phyloP scores from a whole-genome alignment of 2,329 filamentous ascomycete species.

The Raffaelea ambrosiae region DNA sequence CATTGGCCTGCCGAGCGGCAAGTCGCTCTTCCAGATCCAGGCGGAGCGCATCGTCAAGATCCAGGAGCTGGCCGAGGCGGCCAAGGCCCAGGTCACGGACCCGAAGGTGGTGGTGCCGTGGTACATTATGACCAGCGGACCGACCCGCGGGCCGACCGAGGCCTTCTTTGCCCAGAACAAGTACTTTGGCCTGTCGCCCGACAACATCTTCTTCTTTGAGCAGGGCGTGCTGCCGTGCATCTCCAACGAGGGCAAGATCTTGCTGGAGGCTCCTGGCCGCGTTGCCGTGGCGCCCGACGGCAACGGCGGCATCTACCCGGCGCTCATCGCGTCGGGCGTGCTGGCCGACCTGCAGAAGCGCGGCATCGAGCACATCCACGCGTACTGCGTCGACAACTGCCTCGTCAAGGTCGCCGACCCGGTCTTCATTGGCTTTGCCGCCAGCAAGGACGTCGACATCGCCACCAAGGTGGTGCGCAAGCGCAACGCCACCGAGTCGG shows the following conservation, averaged over 20 bases:
- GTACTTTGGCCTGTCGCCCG: constrained; percentile 81
- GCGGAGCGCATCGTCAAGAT: constrained; percentile 86
- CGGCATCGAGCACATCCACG: constrained; percentile 89
- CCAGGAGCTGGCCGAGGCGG: constrained; percentile 68
- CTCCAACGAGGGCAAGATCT: constrained; percentile 94
- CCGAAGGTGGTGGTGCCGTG: constrained; percentile 66
- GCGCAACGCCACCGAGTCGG: constrained; percentile 90
- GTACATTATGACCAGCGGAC: constrained; percentile 99
- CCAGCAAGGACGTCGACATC: constrained; percentile 82
- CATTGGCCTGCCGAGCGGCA: constrained; percentile 85
- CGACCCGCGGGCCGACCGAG: constrained; percentile 86
- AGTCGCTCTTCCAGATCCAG: constrained; percentile 96
- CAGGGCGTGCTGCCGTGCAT: constrained; percentile 96
- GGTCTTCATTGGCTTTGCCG: constrained; percentile 88
- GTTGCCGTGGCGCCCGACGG: constrained; percentile 94
- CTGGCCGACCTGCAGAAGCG: constrained; percentile 82
- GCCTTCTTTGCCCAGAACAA: constrained; percentile 82
- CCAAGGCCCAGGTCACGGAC: constrained; percentile 34
- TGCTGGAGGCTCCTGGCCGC: constrained; percentile 83
- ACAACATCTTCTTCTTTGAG: constrained; percentile 89
- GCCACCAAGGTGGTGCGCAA: constrained; percentile 99
- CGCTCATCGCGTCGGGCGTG: constrained; percentile 70
- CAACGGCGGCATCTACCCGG: constrained; percentile 94
- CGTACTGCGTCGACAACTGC: constrained; percentile 98
- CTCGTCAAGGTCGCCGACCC: constrained; percentile 98